Conservation (phyloP, 371 early-diverging fungal species). For the Fennellomyces sp. region DNA sequence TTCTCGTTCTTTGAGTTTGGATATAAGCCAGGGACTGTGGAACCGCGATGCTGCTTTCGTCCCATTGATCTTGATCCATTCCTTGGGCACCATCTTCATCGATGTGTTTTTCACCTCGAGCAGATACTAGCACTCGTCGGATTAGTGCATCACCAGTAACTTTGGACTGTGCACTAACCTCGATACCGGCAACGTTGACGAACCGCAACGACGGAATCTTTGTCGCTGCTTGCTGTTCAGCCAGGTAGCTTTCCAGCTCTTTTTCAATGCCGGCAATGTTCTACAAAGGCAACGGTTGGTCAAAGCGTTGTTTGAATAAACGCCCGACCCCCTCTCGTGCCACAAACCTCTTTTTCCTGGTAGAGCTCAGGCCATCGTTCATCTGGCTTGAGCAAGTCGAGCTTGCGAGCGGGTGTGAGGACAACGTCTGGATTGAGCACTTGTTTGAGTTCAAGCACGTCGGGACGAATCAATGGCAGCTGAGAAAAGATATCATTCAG, state of each 20-base stretch:
- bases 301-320: not conserved
- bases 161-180: conserved; percentile 39
- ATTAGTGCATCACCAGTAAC: not conserved
- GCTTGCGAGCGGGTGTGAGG: conserved; percentile 38
- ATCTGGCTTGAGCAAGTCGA: conserved; percentile 53
- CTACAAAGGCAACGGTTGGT: conserved; percentile 20
- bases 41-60: conserved; percentile 85
- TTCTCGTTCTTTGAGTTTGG: conserved; percentile 71
- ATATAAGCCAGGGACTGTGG: conserved; percentile 73
- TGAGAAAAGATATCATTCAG: conserved; percentile 41
- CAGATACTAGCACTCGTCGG: conserved; percentile 40
- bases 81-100: conserved; percentile 59
- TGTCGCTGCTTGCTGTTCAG: conserved; percentile 38
- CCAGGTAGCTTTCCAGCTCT: conserved; percentile 51
- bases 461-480: conserved; percentile 36
- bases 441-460: conserved; percentile 36
- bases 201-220: conserved; percentile 53
- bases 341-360: conserved; percentile 43
- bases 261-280: conserved; percentile 51
- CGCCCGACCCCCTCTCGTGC: not conserved
- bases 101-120: conserved; percentile 65
- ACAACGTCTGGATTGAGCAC: conserved; percentile 50
- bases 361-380: conserved; percentile 59
- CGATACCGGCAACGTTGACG: conserved; percentile 60
- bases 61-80: conserved; percentile 81